Conservation (phyloP, 108 stramenopile species). For the Asterionellopsis glacialis region DNA sequence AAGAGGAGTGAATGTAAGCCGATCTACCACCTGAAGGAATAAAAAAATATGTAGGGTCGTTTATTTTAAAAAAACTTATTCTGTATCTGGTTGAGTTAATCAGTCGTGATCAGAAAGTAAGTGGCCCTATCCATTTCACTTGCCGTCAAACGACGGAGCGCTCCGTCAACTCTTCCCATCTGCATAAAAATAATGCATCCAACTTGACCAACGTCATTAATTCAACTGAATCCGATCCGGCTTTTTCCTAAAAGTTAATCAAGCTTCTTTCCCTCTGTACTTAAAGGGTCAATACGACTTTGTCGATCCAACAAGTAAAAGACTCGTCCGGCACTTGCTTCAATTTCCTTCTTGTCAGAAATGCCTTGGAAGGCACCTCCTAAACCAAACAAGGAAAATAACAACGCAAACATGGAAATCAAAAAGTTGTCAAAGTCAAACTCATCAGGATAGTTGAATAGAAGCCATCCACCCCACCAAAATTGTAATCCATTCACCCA, state of each 20-base stretch:
- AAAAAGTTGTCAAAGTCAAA: slow-evolving; percentile 66
- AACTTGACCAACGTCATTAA: too few relatives aligned
- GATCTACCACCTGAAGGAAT: too few relatives aligned
- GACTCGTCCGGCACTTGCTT: slow-evolving; percentile 56
- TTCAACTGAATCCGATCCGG: too few relatives aligned
- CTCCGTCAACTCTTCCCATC: too few relatives aligned
- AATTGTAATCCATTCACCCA: slow-evolving; percentile 53
- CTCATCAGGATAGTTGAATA: slow-evolving; percentile 42
- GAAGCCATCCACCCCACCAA: slow-evolving; percentile 71
- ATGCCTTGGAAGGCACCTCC: slow-evolving; percentile 69
- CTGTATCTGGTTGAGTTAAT: too few relatives aligned
- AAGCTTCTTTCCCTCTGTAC: slow-evolving; percentile 40
- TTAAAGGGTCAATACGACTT: slow-evolving; percentile 56
- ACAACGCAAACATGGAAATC: slow-evolving; percentile 63
- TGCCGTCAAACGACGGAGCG: too few relatives aligned
- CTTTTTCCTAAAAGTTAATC: slow-evolving; percentile 11
- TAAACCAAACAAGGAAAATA: slow-evolving; percentile 72
- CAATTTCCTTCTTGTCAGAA: slow-evolving; percentile 57
- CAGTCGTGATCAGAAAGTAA: too few relatives aligned
- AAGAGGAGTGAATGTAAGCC: too few relatives aligned
- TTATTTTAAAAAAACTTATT: too few relatives aligned
- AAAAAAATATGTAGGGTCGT: too few relatives aligned
- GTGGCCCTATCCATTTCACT: too few relatives aligned
- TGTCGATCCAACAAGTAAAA: slow-evolving; percentile 63
- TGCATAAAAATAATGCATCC: too few relatives aligned